Conservation (phyloP, 345 rosid species). For the Turnera subulata region DNA sequence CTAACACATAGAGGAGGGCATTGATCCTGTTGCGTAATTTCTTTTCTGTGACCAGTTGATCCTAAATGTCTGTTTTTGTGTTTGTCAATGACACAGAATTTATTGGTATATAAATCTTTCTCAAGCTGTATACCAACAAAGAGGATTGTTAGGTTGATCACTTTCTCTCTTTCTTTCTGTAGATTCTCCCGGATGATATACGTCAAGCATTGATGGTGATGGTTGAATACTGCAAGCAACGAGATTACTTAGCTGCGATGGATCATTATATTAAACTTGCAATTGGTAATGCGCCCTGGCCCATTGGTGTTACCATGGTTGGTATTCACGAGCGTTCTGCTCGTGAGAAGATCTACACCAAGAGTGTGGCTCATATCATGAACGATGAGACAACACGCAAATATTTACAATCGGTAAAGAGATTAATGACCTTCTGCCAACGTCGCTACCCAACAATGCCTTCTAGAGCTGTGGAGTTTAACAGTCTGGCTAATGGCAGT, state of each 20-base stretch:
- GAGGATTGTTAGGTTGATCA: no score
- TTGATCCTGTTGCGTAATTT: no score
- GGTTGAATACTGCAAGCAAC: slow-evolving; percentile 78
- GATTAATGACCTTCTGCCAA: slow-evolving; percentile 95
- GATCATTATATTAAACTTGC: slow-evolving; percentile 92
- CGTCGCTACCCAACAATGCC: slow-evolving; percentile 87
- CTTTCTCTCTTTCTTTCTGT: slow-evolving; percentile 5
- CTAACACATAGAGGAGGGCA: no score
- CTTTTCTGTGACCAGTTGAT: no score
- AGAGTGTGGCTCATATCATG: slow-evolving; percentile 98
- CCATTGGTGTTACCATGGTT: slow-evolving; percentile 99
- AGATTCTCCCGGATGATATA: slow-evolving; percentile 87
- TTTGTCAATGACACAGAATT: no score
- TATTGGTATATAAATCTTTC: no score
- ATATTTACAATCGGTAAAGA: slow-evolving; percentile 86
- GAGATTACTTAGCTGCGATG: slow-evolving; percentile 98
- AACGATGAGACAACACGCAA: slow-evolving; percentile 97
- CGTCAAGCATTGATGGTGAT: slow-evolving; percentile 74
- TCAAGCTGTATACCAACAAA: no score
- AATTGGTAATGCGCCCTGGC: slow-evolving; percentile 99
- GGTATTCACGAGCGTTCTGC: slow-evolving; percentile 99
- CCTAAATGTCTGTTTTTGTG: no score
- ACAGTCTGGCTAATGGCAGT: slow-evolving; percentile 95
- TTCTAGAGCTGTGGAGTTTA: slow-evolving; percentile 95
- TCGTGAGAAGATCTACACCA: slow-evolving; percentile 92